Evolutionary conservation across 2,329 filamentous ascomycete species (phyloP).

Genomic region (Trichoderma afroharzianum): DNA sequence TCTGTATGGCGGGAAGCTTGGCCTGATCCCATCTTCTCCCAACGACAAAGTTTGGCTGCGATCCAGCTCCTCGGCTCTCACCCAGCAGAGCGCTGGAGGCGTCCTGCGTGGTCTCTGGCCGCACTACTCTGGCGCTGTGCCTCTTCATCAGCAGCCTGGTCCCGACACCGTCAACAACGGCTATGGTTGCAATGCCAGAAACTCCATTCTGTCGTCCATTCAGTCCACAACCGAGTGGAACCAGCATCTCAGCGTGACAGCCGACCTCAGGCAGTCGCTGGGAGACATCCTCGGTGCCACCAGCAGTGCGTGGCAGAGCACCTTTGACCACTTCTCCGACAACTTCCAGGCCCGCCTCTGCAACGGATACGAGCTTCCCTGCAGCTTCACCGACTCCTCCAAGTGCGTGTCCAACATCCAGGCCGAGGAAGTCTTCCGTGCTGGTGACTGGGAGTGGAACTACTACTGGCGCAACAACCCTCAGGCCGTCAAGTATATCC

Average conservation of each 20-base stretch:
- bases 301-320: constrained; percentile 1
- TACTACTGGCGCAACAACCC: constrained; percentile 12
- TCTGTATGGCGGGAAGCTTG: constrained; percentile 1
- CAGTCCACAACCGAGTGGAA: constrained; percentile 4
- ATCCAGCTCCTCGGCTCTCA: constrained; percentile 2
- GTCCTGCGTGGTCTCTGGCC: constrained; percentile 12
- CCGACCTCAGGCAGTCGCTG: background rate
- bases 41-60: constrained; percentile 7
- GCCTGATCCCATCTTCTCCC: background rate
- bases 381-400: constrained; percentile 2
- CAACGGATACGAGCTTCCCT: constrained; percentile 8
- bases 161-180: constrained; percentile 5
- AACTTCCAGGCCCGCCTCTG: constrained; percentile 11
- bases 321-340: constrained; percentile 14
- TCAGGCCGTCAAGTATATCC: background rate
- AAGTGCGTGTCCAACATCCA: background rate
- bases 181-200: background rate
- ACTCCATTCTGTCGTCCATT: background rate
- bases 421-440: constrained; percentile 10
- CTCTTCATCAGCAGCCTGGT: constrained; percentile 5
- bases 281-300: constrained; percentile 4
- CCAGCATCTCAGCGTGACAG: constrained; percentile 3
- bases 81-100: constrained; percentile 9
- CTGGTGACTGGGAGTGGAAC: constrained; percentile 12
- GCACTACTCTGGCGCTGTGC: background rate